Evolutionary conservation across 208 protist genomes (phyloP).

Genomic region (Herpetomonas muscarum): DNA sequence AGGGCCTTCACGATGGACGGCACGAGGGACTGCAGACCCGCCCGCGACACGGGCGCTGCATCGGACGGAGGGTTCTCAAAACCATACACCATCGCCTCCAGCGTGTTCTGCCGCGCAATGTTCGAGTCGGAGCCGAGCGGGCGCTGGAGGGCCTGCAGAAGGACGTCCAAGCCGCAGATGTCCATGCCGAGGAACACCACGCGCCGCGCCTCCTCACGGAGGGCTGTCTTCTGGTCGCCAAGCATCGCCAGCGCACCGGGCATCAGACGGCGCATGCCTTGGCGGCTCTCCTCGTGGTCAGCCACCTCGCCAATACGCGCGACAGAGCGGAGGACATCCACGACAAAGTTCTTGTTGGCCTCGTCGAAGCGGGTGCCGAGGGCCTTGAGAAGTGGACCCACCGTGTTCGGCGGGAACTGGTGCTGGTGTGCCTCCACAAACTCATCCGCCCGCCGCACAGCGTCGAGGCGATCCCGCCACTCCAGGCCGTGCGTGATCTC

Average conservation of each 20-base stretch:
- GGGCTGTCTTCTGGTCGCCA: constrained; percentile 68
- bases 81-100: constrained; percentile 68
- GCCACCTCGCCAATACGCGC: constrained; percentile 51
- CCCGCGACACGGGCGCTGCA: constrained; percentile 27
- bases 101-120: constrained; percentile 57
- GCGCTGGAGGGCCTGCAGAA: constrained; percentile 65
- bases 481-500: constrained; percentile 57
- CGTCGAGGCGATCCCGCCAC: constrained; percentile 73
- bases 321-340: constrained; percentile 77
- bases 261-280: constrained; percentile 44
- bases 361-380: constrained; percentile 73
- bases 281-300: constrained; percentile 34
- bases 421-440: constrained; percentile 34
- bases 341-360: constrained; percentile 84
- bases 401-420: constrained; percentile 28
- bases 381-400: constrained; percentile 46
- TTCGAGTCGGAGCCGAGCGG: constrained; percentile 77
- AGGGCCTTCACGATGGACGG: constrained; percentile 52
- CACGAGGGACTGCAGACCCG: constrained; percentile 43
- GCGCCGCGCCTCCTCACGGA: constrained; percentile 74
- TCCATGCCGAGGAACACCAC: constrained; percentile 52
- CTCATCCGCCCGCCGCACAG: constrained; percentile 58
- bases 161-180: constrained; percentile 52
- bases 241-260: constrained; percentile 67
- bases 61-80: constrained; percentile 50